A percentile compares a stretch with the other conserved stretches of the same genome.
phyloP scores from a whole-genome alignment of 2,329 filamentous ascomycete genomes.

The Salinomyces thailandicus region DNA sequence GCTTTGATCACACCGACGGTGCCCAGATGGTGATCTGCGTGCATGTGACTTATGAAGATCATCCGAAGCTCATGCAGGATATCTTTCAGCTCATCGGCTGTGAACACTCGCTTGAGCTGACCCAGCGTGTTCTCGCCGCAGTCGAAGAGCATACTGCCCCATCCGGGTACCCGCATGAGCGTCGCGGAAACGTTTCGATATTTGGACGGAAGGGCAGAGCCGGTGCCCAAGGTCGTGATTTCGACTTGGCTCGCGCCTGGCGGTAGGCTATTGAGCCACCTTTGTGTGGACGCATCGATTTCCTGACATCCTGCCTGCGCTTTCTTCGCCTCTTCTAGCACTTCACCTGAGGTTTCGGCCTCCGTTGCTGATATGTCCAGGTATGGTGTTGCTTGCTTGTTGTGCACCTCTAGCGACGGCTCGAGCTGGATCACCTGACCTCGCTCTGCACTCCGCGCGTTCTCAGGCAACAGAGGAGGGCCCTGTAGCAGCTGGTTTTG shows the following conservation, averaged over 20 bases:
- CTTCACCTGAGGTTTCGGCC: conserved; percentile 33
- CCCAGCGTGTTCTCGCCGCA: conserved; percentile 87
- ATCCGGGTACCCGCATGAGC: conserved; percentile 68
- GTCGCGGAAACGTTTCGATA: conserved; percentile 93
- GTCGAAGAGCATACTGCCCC: conserved; percentile 84
- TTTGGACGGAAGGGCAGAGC: conserved; percentile 80
- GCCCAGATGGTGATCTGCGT: conserved; percentile 93
- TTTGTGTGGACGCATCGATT: conserved; percentile 45
- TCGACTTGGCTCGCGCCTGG: conserved; percentile 57
- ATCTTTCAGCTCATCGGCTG: conserved; percentile 51
- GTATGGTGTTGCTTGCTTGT: conserved; percentile 38
- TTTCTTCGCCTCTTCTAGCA: conserved; percentile 44
- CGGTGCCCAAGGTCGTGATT: conserved; percentile 79
- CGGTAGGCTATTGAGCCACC: conserved; percentile 57
- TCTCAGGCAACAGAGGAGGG: conserved; percentile 8
- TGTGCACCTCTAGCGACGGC: conserved; percentile 32
- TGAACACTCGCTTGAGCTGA: conserved; percentile 67
- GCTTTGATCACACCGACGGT: conserved; percentile 69
- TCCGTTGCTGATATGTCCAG: conserved; percentile 40
- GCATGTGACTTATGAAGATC: conserved; percentile 90
- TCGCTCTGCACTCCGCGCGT: conserved; percentile 22
- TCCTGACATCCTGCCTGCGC: conserved; percentile 28
- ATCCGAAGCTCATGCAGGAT: conserved; percentile 67
- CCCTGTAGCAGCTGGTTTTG: conserved; percentile 41
- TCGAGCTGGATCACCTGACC: conserved; percentile 28